Percentiles rank a stretch among this genome's conserved stretches.
phyloP scores from a whole-genome alignment of 2,329 filamentous ascomycete genomes.

The Biscogniauxia sp. region DNA sequence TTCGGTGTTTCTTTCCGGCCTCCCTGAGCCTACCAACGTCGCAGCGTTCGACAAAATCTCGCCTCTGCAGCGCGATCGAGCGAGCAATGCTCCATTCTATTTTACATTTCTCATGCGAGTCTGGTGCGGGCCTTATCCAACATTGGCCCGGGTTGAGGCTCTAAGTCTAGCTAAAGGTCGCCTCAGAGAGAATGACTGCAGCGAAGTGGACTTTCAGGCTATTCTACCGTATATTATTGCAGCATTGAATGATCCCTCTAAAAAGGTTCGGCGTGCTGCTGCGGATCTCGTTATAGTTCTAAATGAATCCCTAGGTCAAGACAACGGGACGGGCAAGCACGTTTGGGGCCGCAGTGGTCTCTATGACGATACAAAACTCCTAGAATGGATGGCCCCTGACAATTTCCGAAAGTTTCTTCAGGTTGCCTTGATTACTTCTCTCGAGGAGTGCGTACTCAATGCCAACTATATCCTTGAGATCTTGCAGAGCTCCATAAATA shows the following conservation, averaged over 20 bases:
- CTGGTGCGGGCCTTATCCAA: constrained; percentile 70
- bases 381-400: constrained; percentile 58
- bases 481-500: constrained; percentile 60
- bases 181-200: constrained; percentile 50
- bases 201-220: constrained; percentile 67
- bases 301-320: constrained; percentile 42
- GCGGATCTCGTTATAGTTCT: constrained; percentile 63
- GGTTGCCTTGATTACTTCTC: constrained; percentile 65
- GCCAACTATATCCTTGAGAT: constrained; percentile 65
- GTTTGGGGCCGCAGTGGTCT: constrained; percentile 63
- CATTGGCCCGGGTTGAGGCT: constrained; percentile 66
- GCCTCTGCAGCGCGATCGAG: constrained; percentile 52
- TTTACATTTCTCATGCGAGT: constrained; percentile 73
- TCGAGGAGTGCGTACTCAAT: constrained; percentile 88
- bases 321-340: constrained; percentile 41
- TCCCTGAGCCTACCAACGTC: constrained; percentile 35
- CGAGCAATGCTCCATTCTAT: constrained; percentile 62
- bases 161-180: constrained; percentile 61
- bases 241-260: constrained; percentile 72
- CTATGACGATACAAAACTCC: constrained; percentile 57
- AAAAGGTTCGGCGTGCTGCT: constrained; percentile 73
- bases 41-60: constrained; percentile 53
- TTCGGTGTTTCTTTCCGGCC: constrained; percentile 51
- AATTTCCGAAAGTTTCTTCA: constrained; percentile 61
- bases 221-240: constrained; percentile 78